Evolutionary conservation across 139 green algal genomes (phyloP).

Genomic region (Volvox africanus): DNA sequence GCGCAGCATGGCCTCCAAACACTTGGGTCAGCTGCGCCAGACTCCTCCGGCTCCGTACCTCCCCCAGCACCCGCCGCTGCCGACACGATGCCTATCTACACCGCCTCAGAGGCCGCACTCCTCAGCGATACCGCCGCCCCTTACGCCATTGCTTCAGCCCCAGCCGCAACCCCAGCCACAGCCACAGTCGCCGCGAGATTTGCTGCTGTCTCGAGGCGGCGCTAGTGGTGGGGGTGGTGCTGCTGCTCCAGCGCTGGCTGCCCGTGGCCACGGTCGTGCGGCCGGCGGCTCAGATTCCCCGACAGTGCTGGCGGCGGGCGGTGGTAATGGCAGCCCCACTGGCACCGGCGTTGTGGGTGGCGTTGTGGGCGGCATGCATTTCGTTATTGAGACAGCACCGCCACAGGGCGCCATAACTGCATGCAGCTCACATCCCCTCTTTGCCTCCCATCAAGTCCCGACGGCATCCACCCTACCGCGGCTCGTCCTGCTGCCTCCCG

Average conservation of each 20-base stretch:
- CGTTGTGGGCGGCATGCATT: neutral
- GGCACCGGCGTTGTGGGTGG: neutral
- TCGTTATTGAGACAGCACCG: neutral
- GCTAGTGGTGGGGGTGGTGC: neutral
- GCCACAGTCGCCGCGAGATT: neutral
- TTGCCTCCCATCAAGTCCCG: neutral
- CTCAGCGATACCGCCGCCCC: neutral
- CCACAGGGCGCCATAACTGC: neutral
- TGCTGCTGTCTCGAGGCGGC: neutral
- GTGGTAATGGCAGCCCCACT: too few relatives aligned
- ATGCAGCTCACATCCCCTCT: constrained; percentile 7
- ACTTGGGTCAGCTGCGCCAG: neutral
- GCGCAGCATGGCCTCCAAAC: neutral
- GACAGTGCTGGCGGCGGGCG: neutral
- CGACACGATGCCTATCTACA: constrained; percentile 8
- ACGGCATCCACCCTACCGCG: neutral
- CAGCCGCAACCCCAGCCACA: neutral
- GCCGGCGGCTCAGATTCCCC: neutral
- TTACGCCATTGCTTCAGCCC: neutral
- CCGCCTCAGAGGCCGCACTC: constrained; percentile 7
- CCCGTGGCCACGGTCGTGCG: neutral
- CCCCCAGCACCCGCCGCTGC: neutral
- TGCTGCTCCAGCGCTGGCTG: neutral
- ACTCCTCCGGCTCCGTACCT: neutral
- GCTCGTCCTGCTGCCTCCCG: neutral